phyloP scores from a whole-genome alignment of 2,329 filamentous ascomycete species.

The Pestalotiopsis sp. region DNA sequence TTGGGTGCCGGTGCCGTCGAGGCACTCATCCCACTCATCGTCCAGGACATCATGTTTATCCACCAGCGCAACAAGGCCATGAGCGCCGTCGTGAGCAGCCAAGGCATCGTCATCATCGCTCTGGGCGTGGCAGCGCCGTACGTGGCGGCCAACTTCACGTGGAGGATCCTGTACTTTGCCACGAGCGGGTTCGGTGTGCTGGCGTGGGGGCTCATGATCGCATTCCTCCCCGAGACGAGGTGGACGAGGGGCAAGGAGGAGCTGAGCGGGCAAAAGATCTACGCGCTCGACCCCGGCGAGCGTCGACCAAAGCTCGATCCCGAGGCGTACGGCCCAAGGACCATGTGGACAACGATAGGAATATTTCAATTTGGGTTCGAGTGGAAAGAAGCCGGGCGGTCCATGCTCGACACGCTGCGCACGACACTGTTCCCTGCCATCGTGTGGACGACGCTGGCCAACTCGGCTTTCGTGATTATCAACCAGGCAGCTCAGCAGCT shows the following conservation, averaged over 20 bases:
- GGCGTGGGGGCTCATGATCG: constrained; percentile 36
- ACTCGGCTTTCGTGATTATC: constrained; percentile 18
- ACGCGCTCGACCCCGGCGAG: constrained; percentile 27
- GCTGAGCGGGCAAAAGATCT: constrained; percentile 29
- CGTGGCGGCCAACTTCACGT: constrained; percentile 32
- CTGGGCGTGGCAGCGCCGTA: constrained; percentile 22
- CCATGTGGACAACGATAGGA: constrained; percentile 33
- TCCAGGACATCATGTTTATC: constrained; percentile 41
- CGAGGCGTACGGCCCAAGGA: constrained; percentile 27
- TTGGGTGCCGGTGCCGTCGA: constrained; percentile 39
- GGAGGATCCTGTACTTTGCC: constrained; percentile 39
- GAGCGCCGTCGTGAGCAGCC: constrained; percentile 28
- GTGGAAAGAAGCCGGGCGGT: constrained; percentile 26
- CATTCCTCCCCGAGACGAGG: constrained; percentile 37
- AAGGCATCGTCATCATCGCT: constrained; percentile 12
- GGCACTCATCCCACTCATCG: constrained; percentile 39
- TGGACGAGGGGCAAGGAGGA: constrained; percentile 33
- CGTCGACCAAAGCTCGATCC: constrained; percentile 31
- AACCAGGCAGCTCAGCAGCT: constrained; percentile 16
- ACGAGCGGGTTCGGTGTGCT: constrained; percentile 33
- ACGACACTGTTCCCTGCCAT: constrained; percentile 37
- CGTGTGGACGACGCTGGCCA: constrained; percentile 32
- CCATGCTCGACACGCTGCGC: constrained; percentile 32
- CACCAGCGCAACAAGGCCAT: constrained; percentile 39
- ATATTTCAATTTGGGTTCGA: constrained; percentile 35